phyloP scores from a whole-genome alignment of 768 basidiomycete species.

The Cytidiella melzeri region DNA sequence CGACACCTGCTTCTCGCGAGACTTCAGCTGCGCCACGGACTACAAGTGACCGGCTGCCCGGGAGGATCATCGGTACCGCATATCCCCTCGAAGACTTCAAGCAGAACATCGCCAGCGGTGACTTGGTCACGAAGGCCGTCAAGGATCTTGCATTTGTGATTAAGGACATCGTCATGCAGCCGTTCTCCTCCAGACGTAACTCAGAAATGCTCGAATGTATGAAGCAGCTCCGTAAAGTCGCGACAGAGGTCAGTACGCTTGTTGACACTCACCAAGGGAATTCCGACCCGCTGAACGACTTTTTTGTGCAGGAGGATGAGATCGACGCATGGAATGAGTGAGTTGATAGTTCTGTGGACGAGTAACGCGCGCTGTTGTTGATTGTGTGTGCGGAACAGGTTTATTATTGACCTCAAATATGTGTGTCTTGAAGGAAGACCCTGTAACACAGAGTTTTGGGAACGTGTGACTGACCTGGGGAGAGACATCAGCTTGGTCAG shows the following conservation, averaged over 20 bases:
- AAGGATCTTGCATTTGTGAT: constrained; percentile 72
- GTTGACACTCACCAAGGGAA: neutral
- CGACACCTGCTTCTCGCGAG: neutral
- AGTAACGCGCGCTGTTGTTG: constrained; percentile 1
- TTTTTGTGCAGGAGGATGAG: constrained; percentile 60
- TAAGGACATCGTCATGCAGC: constrained; percentile 58
- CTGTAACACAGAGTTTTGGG: constrained; percentile 70
- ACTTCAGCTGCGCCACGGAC: constrained; percentile 18
- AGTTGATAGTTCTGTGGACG: constrained; percentile 19
- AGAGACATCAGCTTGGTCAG: constrained; percentile 55
- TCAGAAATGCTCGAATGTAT: constrained; percentile 73
- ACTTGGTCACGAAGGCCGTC: constrained; percentile 80
- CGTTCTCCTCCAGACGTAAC: constrained; percentile 64
- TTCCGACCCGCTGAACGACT: neutral
- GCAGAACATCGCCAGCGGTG: constrained; percentile 62
- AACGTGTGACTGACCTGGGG: constrained; percentile 38
- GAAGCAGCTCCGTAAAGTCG: constrained; percentile 56
- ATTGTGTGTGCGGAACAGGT: no score
- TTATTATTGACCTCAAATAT: constrained; percentile 51
- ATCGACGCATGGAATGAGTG: constrained; percentile 78
- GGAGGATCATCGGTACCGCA: constrained; percentile 70
- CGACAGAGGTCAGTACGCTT: constrained; percentile 44
- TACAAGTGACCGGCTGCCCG: constrained; percentile 53
- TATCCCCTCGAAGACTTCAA: constrained; percentile 75
- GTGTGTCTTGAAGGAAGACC: constrained; percentile 43